phyloP scores from a whole-genome alignment of 2,329 filamentous ascomycete genomes.

The Aspergillus sergii region DNA sequence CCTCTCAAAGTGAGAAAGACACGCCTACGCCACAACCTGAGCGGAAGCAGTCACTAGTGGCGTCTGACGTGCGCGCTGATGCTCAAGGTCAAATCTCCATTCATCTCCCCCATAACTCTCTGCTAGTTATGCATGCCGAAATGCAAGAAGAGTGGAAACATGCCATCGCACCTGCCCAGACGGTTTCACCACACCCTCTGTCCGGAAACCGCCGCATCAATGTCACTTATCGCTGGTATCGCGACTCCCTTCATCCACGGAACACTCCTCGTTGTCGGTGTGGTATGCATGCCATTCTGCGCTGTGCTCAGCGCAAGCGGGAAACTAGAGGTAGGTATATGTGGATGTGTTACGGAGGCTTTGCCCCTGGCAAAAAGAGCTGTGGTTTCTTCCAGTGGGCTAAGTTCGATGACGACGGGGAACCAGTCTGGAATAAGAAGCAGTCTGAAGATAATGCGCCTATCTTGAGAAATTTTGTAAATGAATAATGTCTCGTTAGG shows the following conservation, averaged over 20 bases:
- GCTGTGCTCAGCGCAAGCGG: conserved; percentile 77
- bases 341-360: conserved; percentile 85
- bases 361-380: conserved; percentile 48
- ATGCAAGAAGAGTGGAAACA: conserved; percentile 99
- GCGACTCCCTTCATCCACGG: conserved; percentile 72
- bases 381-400: conserved; percentile 86
- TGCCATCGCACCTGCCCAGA: conserved; percentile 71
- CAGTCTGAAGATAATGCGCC: conserved; percentile 22
- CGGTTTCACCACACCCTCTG: conserved; percentile 82
- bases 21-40: conserved; percentile 12
- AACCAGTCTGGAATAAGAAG: conserved; percentile 63
- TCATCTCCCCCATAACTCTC: conserved; percentile 89
- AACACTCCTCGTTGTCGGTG: conserved; percentile 80
- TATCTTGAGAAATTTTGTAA: conserved; percentile 29
- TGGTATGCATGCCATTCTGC: conserved; percentile 66
- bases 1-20: conserved; percentile 27
- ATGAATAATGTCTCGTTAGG: not conserved
- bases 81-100: conserved; percentile 85
- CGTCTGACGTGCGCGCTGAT: conserved; percentile 50
- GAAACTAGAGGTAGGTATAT: conserved; percentile 81
- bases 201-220: conserved; percentile 83
- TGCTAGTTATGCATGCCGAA: conserved; percentile 94
- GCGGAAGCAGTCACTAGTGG: conserved; percentile 7
- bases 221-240: conserved; percentile 90
- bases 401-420: conserved; percentile 81